A percentile compares a stretch with the other conserved stretches of the same genome.
phyloP scores from a whole-genome alignment of 2,329 filamentous ascomycete genomes.

The Sclerotinia glacialis region DNA sequence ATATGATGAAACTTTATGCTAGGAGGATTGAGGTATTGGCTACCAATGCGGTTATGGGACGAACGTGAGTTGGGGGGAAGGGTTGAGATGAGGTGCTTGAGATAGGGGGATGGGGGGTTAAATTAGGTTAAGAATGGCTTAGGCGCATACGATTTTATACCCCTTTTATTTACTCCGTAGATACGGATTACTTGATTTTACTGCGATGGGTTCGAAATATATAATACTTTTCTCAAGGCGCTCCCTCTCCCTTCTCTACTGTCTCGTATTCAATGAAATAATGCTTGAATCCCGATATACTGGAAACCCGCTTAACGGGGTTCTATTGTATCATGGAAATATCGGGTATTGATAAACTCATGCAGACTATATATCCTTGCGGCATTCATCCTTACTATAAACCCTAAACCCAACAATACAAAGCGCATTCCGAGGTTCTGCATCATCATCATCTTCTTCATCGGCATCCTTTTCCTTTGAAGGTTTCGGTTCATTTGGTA shows the following conservation, averaged over 20 bases:
- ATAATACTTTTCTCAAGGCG: neutral
- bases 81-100: no score
- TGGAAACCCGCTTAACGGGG: no score
- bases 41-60: conserved; percentile 59
- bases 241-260: accelerated
- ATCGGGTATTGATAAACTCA: no score
- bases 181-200: neutral
- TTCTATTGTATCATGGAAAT: no score
- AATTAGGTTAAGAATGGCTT: neutral
- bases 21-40: conserved; percentile 69
- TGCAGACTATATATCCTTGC: no score
- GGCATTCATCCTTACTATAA: conserved; percentile 48
- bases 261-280: no score
- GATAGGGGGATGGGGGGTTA: no score
- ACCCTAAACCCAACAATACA: conserved; percentile 45
- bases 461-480: conserved; percentile 33
- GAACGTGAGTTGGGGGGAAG: conserved; percentile 23
- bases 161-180: neutral
- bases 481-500: conserved; percentile 27
- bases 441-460: conserved; percentile 39
- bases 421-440: conserved; percentile 45
- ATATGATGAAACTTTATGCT: conserved; percentile 77
- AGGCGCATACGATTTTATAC: conserved; percentile 13
- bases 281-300: no score
- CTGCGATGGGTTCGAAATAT: neutral